Evolutionary conservation across 2,329 filamentous ascomycete genomes (phyloP), one percentile per base, ranked within the genome.

Genomic region (Colletotrichum theobromicola): DNA sequence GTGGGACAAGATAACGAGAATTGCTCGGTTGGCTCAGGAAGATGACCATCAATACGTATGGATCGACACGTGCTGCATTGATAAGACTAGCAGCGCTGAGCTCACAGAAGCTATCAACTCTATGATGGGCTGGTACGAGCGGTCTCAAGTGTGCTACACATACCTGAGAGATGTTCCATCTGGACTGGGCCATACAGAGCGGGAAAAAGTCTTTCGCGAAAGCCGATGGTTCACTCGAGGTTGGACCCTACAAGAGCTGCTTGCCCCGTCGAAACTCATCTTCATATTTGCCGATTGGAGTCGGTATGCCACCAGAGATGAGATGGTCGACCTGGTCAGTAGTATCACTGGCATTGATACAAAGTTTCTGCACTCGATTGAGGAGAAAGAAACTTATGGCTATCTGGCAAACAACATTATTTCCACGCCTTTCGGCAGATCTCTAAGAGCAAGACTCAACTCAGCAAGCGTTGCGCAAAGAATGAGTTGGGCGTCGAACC

Each of bases 11-110:
- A 46, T 46, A 21, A 2, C 1, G 3, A 13, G 5, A 0, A 21
- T n/a, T 0, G 10, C 2, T 0, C n/a, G 2, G 2, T 13, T 21
- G 3, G 42, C 42, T 46, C n/a, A 2, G 0, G 3, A 46, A 1
- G 42, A 46, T 2, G 0, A 46, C 2, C 18, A 4, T 46, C 0
- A 13, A 3, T 2, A 46, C 21, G 2, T 21, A 21, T 50, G n/a
- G 42, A 50, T 50, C 2, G 42, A 50, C 10, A 50, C 42, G n/a
- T 50, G 42, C 42, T 50, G 42, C 42, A 50, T 50, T 0, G 42
- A 50, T 0, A 50, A 50, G 42, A 50, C 42, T 0, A 50, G 42
- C 42, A 50, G 42, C 4, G n/a, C 42, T 0, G 42, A 50, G 42
- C 42, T 50, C 2, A 50, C 42, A 5, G 42, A 50, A 21, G 42